phyloP scores from a whole-genome alignment of 2,329 filamentous ascomycete genomes.

The Clonostachys rhizophaga region DNA sequence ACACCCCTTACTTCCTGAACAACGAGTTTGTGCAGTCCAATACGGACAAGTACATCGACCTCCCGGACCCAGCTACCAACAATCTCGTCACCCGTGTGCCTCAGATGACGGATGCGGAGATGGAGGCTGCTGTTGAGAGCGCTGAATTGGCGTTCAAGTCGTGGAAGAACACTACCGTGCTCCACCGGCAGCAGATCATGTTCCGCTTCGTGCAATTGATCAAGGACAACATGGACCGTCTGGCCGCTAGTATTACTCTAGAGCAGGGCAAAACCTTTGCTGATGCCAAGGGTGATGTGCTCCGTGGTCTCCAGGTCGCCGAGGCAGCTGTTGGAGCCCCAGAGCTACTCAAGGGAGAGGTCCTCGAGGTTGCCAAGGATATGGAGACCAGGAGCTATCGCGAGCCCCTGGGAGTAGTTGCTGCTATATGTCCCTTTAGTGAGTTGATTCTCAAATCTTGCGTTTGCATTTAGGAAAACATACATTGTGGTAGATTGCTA shows the following conservation, averaged over 20 bases:
- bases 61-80: slow-evolving; percentile 81
- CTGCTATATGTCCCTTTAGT: slow-evolving; percentile 87
- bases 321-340: slow-evolving; percentile 79
- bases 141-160: slow-evolving; percentile 70
- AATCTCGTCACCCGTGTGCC: slow-evolving; percentile 80
- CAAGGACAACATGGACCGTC: slow-evolving; percentile 77
- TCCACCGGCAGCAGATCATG: slow-evolving; percentile 79
- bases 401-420: slow-evolving; percentile 76
- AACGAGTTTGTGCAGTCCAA: slow-evolving; percentile 70
- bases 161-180: slow-evolving; percentile 69
- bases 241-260: slow-evolving; percentile 80
- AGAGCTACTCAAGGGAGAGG: slow-evolving; percentile 76
- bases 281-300: slow-evolving; percentile 76
- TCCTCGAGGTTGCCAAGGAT: slow-evolving; percentile 81
- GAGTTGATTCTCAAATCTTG: slow-evolving; percentile 21
- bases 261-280: slow-evolving; percentile 88
- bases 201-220: slow-evolving; percentile 80
- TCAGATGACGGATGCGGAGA: slow-evolving; percentile 74
- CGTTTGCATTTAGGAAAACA: background rate
- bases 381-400: slow-evolving; percentile 84
- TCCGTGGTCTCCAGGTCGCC: slow-evolving; percentile 78
- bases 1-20: slow-evolving; percentile 79
- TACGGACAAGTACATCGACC: slow-evolving; percentile 69
- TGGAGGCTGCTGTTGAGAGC: slow-evolving; percentile 69
- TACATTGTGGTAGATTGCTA: background rate